These are phyloP conservation scores for Coemansia guatemalensis DNA, from an alignment of 192 early-diverging fungal genomes.

Conservation along the genomic window DNA sequence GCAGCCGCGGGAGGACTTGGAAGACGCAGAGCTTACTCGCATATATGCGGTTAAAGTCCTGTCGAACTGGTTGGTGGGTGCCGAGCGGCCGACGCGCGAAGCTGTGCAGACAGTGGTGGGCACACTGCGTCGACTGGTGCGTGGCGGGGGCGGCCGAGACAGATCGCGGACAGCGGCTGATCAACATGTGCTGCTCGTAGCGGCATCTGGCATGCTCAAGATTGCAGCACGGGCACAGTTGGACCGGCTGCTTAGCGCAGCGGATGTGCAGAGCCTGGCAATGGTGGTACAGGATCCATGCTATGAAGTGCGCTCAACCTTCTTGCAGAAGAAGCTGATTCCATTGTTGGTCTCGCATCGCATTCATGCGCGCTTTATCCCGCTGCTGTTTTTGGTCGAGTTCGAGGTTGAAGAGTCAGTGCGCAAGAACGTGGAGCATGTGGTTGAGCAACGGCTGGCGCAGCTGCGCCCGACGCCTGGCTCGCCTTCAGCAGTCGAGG, in stretches of 20 bases:
- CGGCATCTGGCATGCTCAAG: slow-evolving; percentile 64
- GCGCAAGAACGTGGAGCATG: slow-evolving; percentile 59
- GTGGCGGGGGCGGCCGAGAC: slow-evolving; percentile 59
- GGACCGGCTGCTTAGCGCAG: slow-evolving; percentile 54
- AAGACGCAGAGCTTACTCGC: slow-evolving; percentile 31
- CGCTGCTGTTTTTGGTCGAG: slow-evolving; percentile 75
- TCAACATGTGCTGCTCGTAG: slow-evolving; percentile 69
- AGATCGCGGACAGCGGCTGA: slow-evolving; percentile 53
- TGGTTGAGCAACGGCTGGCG: slow-evolving; percentile 59
- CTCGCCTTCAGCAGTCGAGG: slow-evolving; percentile 58
- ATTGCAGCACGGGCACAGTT: slow-evolving; percentile 57
- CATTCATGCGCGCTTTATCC: slow-evolving; percentile 69
- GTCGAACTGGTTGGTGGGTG: slow-evolving; percentile 62
- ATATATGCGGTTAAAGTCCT: slow-evolving; percentile 58
- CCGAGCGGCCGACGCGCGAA: slow-evolving; percentile 53
- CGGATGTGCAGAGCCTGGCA: slow-evolving; percentile 62
- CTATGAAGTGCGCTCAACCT: slow-evolving; percentile 74
- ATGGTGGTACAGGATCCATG: slow-evolving; percentile 71
- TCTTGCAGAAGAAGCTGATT: slow-evolving; percentile 67
- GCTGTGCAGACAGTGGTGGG: slow-evolving; percentile 69
- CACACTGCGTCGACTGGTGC: slow-evolving; percentile 61
- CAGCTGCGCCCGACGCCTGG: slow-evolving; percentile 45
- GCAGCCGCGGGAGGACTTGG: slow-evolving; percentile 62
- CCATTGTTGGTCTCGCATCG: slow-evolving; percentile 61
- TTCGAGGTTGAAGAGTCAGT: slow-evolving; percentile 82